These are phyloP conservation scores for Neofusicoccum cordaticola DNA, from an alignment of 2,329 filamentous ascomycete species.

Conservation along the genomic window DNA sequence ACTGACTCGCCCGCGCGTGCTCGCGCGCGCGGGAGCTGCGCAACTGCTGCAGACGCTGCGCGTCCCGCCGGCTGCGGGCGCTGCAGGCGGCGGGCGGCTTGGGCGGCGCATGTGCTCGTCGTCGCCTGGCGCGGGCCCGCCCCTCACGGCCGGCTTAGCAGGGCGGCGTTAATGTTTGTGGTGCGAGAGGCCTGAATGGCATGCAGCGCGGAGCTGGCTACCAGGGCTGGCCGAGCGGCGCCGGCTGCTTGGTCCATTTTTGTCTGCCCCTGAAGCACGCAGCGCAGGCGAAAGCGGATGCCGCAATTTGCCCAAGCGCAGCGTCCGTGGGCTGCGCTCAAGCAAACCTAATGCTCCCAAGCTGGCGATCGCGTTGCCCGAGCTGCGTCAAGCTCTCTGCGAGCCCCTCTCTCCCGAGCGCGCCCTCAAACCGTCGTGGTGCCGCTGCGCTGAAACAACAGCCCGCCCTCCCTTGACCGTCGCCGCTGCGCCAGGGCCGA, in stretches of 20 bases:
- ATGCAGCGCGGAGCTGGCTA: constrained; percentile 14
- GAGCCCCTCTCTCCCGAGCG: constrained; percentile 15
- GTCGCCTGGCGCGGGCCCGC: background rate
- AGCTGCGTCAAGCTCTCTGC: constrained; percentile 15
- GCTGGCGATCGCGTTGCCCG: constrained; percentile 16
- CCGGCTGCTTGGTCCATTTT: background rate
- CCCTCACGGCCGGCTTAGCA: background rate
- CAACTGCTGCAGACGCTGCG: no score
- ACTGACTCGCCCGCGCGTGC: background rate
- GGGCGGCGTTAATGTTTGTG: constrained; percentile 6
- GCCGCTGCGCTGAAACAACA: constrained; percentile 16
- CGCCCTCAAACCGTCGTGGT: constrained; percentile 17
- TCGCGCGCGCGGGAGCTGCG: background rate
- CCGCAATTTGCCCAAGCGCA: constrained; percentile 16
- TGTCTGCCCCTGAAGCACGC: constrained; percentile 13
- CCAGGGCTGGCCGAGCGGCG: constrained; percentile 12
- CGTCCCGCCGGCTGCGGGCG: no score
- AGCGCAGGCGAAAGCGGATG: constrained; percentile 16
- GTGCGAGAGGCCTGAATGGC: constrained; percentile 9
- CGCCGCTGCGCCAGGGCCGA: constrained; percentile 12
- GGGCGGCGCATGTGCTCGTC: background rate
- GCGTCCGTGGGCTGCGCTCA: constrained; percentile 10
- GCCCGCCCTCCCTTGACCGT: constrained; percentile 12
- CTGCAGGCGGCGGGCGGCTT: background rate
- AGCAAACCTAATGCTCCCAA: constrained; percentile 15